Evolutionary conservation across 148 eudicot genomes (phyloP).

Genomic region (Silene conica): DNA sequence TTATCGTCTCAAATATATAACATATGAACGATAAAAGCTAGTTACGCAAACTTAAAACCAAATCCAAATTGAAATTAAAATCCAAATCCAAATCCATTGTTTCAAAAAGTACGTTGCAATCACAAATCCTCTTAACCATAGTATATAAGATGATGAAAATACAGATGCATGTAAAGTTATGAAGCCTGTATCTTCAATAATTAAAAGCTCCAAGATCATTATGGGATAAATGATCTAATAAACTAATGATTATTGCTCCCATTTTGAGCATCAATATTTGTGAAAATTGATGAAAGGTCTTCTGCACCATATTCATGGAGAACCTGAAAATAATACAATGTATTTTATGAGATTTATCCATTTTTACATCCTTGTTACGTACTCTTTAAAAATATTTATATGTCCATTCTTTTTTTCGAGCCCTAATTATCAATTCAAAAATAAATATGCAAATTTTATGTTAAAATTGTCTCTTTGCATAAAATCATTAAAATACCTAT

Average conservation of each 20-base stretch:
- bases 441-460: too few species aligned
- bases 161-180: background rate
- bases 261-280: conserved; percentile 9
- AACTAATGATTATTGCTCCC: background rate
- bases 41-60: too few species aligned
- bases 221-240: background rate
- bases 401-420: too few species aligned
- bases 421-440: too few species aligned
- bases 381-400: too few species aligned
- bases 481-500: too few species aligned
- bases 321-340: background rate
- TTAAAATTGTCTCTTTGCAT: too few species aligned
- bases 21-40: too few species aligned
- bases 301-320: conserved; percentile 15
- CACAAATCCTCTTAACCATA: background rate
- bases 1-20: too few species aligned
- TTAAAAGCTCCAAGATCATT: background rate
- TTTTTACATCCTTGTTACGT: too few species aligned
- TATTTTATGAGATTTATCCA: too few species aligned
- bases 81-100: background rate
- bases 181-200: background rate
- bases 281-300: conserved; percentile 3
- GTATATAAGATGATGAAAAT: background rate
- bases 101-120: background rate
- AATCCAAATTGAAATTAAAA: too few species aligned